Conservation (phyloP, 176 grass and related monocot species). For the Musa schizocarpa region DNA sequence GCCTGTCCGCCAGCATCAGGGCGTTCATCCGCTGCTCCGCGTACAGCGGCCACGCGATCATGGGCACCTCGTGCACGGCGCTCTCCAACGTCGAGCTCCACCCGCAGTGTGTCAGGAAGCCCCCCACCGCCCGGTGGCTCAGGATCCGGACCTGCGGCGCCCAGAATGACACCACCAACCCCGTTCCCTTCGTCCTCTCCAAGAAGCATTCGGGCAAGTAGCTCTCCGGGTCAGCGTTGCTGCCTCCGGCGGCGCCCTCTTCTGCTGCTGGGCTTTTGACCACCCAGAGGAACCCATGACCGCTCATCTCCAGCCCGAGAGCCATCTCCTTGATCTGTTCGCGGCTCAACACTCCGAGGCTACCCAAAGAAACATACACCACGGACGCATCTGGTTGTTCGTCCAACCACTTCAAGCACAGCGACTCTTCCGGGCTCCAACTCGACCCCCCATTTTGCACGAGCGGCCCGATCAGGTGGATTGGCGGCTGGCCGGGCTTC, state of each 20-base stretch:
- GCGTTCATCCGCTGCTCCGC: constrained; percentile 39
- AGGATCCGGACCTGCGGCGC: not conserved
- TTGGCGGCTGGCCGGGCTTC: not conserved
- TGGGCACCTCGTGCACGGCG: constrained; percentile 19
- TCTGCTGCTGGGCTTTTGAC: not conserved
- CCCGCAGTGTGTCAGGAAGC: constrained; percentile 11
- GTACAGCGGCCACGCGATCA: constrained; percentile 36
- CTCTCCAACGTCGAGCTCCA: constrained; percentile 16
- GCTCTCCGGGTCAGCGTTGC: not conserved
- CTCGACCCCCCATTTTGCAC: not conserved
- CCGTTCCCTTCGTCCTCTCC: not conserved
- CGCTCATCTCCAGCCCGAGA: constrained; percentile 11
- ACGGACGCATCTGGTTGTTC: not conserved
- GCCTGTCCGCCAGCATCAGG: constrained; percentile 13
- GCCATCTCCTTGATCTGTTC: constrained; percentile 4
- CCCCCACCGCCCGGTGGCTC: not conserved
- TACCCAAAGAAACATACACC: not conserved
- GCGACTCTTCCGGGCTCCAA: not conserved
- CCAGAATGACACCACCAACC: not conserved
- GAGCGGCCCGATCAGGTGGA: not conserved
- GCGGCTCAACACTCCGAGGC: not conserved
- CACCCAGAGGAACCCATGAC: constrained; percentile 8
- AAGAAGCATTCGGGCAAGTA: not conserved
- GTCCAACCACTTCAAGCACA: constrained; percentile 12
- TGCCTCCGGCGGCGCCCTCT: too few relatives aligned